These are phyloP conservation scores for Strobilomyces dryophilus DNA, from an alignment of 768 basidiomycete genomes.

Conservation along the genomic window DNA sequence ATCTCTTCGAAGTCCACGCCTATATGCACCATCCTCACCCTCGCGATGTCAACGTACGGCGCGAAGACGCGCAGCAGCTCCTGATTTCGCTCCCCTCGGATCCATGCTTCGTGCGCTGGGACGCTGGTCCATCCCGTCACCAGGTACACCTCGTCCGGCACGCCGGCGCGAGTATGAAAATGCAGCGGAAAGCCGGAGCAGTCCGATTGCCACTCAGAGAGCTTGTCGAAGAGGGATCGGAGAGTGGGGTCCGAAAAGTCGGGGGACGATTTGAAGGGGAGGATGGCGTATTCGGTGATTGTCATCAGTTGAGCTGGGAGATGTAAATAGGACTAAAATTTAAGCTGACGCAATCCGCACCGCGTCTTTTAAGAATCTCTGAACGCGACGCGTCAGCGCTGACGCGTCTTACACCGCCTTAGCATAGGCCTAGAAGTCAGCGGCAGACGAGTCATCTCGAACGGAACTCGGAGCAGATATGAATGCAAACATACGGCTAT, in stretches of 20 bases:
- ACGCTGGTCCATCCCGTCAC: conserved; percentile 44
- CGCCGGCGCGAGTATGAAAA: conserved; percentile 30
- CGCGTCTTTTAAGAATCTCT: no score
- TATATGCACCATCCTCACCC: conserved; percentile 35
- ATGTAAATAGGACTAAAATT: no score
- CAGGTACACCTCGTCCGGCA: conserved; percentile 31
- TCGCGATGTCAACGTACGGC: conserved; percentile 27
- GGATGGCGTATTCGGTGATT: no score
- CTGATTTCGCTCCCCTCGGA: conserved; percentile 38
- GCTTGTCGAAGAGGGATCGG: conserved; percentile 27
- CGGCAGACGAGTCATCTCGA: no score
- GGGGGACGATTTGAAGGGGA: conserved; percentile 27
- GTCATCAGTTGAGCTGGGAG: no score
- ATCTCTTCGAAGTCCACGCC: conserved; percentile 36
- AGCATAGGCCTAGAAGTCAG: no score
- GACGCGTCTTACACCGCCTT: no score
- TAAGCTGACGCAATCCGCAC: no score
- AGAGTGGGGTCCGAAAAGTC: conserved; percentile 28
- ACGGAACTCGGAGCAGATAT: no score
- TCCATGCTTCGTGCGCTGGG: conserved; percentile 40
- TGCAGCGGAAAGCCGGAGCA: conserved; percentile 40
- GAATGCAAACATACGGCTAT: no score
- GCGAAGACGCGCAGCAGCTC: conserved; percentile 30
- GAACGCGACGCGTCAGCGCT: no score
- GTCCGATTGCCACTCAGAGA: conserved; percentile 35